Percentiles rank a stretch among this genome's conserved stretches.
phyloP scores from a whole-genome alignment of 257 asterid genomes.

The Capsicum pubescens region DNA sequence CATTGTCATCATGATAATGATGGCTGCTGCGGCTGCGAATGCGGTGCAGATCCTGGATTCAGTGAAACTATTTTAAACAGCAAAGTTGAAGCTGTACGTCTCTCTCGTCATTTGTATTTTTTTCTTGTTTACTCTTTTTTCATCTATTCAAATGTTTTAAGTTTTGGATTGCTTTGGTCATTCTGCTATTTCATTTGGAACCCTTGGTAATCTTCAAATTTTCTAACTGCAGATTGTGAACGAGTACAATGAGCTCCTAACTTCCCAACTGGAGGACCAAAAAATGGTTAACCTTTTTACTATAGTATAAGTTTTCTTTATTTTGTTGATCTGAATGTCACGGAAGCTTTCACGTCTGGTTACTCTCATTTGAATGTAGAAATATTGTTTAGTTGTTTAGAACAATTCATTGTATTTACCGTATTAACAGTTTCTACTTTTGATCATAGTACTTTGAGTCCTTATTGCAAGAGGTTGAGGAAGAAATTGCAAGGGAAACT shows the following conservation, averaged over 20 bases:
- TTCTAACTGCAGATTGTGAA: conserved; percentile 71
- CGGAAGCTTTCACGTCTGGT: background rate
- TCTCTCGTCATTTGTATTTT: conserved; percentile 27
- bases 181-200: conserved; percentile 12
- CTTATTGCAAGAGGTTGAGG: conserved; percentile 72
- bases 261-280: conserved; percentile 90
- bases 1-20: conserved; percentile 56
- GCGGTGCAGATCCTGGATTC: conserved; percentile 47
- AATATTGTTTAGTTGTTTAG: conserved; percentile 13
- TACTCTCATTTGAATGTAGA: background rate
- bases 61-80: conserved; percentile 60
- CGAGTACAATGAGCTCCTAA: conserved; percentile 90
- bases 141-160: conserved; percentile 18
- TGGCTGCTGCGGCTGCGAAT: conserved; percentile 51
- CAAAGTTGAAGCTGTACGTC: conserved; percentile 79
- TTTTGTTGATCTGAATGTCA: background rate
- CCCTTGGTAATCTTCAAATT: conserved; percentile 32
- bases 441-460: conserved; percentile 80
- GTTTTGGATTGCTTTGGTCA: conserved; percentile 22
- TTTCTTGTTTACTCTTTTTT: conserved; percentile 27
- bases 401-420: conserved; percentile 35
- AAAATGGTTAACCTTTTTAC: conserved; percentile 58
- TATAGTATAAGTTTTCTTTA: background rate
- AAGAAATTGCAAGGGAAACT: conserved; percentile 69
- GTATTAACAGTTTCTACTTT: conserved; percentile 38